These are phyloP conservation scores for Pontederia crassipes DNA, from an alignment of 176 grass and related monocot genomes.

Conservation along the genomic window DNA sequence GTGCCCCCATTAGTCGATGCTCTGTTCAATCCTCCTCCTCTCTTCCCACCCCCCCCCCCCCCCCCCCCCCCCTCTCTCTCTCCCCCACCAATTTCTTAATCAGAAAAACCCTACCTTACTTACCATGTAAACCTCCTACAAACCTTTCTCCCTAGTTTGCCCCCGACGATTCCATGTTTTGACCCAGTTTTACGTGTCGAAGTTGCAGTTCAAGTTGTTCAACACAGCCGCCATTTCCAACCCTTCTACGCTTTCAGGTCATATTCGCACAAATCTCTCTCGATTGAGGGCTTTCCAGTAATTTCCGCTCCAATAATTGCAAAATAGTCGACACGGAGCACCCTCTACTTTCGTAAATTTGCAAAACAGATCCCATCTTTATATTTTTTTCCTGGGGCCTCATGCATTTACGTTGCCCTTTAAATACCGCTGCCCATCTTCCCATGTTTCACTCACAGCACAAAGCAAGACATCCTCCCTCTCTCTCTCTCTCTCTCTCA, in stretches of 20 bases:
- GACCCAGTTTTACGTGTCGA: background rate
- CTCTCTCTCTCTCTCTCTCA: background rate
- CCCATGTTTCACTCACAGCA: background rate
- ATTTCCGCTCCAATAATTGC: background rate
- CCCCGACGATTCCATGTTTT: background rate
- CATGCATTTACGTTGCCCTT: background rate
- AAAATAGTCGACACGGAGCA: background rate
- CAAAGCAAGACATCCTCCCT: background rate
- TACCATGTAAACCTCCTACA: too few relatives aligned
- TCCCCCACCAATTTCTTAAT: conserved; percentile 1
- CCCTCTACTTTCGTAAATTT: background rate
- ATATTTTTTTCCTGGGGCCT: background rate
- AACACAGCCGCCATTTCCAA: background rate
- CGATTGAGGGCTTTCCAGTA: conserved; percentile 1
- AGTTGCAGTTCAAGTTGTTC: background rate
- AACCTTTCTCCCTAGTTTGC: too few relatives aligned
- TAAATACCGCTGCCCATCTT: background rate
- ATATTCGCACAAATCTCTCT: background rate
- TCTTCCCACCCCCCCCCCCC: background rate
- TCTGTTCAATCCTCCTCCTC: background rate
- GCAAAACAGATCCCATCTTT: background rate
- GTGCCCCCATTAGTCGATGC: background rate
- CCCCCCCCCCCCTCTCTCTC: conserved; percentile 7
- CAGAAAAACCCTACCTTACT: background rate
- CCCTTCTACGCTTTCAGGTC: background rate